phyloP scores from a whole-genome alignment of 805 yeast genomes.

The Saccharomyces eubayanus region DNA sequence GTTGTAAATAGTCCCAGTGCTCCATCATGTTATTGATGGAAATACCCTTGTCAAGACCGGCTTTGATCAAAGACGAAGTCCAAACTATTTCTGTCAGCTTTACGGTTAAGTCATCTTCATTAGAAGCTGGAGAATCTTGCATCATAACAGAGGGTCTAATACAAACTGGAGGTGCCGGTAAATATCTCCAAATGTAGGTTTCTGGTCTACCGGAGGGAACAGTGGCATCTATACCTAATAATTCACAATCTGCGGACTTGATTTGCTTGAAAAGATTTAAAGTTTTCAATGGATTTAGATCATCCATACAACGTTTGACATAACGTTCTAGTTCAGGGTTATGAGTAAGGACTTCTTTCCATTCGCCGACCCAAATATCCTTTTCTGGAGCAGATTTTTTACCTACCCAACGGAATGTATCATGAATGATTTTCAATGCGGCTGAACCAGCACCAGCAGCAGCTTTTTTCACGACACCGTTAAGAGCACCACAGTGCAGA shows the following conservation, averaged over 20 bases:
- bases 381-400: constrained; percentile 83
- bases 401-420: constrained; percentile 91
- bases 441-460: constrained; percentile 89
- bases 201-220: constrained; percentile 84
- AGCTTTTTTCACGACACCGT: constrained; percentile 96
- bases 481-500: constrained; percentile 73
- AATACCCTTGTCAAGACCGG: constrained; percentile 92
- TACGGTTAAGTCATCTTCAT: constrained; percentile 95
- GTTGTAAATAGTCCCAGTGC: constrained; percentile 96
- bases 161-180: constrained; percentile 99
- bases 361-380: constrained; percentile 77
- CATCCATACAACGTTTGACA: constrained; percentile 81
- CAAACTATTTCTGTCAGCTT: constrained; percentile 93
- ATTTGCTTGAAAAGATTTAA: constrained; percentile 81
- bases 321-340: constrained; percentile 87
- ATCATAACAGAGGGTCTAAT: constrained; percentile 93
- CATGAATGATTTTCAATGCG: constrained; percentile 89
- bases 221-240: constrained; percentile 81
- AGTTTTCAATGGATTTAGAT: constrained; percentile 86
- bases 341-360: constrained; percentile 60
- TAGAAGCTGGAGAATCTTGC: constrained; percentile 82
- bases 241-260: constrained; percentile 79
- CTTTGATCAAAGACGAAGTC: constrained; percentile 89
- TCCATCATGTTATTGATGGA: constrained; percentile 91
- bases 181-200: constrained; percentile 90